Evolutionary conservation across 169 alveolate species (phyloP).

Genomic region (Toxoplasma gondii): DNA sequence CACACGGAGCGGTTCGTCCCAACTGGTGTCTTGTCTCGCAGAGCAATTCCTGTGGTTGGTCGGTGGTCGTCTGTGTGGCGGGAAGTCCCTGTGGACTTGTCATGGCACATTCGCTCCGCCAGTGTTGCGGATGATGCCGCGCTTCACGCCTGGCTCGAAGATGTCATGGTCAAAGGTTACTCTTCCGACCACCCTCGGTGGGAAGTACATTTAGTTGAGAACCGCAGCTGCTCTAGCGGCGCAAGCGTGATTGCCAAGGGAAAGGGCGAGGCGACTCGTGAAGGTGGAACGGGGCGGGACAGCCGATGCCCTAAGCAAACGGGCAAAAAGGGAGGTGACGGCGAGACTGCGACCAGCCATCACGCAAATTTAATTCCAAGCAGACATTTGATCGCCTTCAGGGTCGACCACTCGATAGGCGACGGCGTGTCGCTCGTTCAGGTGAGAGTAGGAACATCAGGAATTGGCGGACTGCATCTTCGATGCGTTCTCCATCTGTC

Average conservation of each 20-base stretch:
- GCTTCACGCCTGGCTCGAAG: constrained; percentile 10
- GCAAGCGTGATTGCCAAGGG: too few species aligned
- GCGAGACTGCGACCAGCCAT: neutral
- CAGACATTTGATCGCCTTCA: neutral
- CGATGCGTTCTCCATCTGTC: too few species aligned
- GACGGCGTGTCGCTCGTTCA: constrained; percentile 49
- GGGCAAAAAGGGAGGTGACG: too few species aligned
- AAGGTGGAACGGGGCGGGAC: too few species aligned
- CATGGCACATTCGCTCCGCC: neutral
- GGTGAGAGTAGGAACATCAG: neutral
- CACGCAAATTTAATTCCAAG: neutral
- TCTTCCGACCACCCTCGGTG: constrained; percentile 32
- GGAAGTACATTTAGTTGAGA: constrained; percentile 31
- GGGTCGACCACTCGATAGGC: constrained; percentile 36
- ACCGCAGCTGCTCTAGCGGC: neutral
- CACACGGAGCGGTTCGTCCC: neutral
- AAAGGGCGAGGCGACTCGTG: too few species aligned
- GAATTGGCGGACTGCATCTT: neutral
- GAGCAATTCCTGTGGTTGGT: constrained; percentile 24
- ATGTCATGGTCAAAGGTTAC: neutral
- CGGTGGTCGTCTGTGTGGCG: constrained; percentile 32
- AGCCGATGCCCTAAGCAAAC: too few species aligned
- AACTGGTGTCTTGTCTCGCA: neutral
- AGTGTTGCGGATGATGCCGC: constrained; percentile 7
- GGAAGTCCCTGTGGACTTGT: constrained; percentile 22